Evolutionary conservation across 805 yeast species (phyloP).

Genomic region (Yarrowia sp.): DNA sequence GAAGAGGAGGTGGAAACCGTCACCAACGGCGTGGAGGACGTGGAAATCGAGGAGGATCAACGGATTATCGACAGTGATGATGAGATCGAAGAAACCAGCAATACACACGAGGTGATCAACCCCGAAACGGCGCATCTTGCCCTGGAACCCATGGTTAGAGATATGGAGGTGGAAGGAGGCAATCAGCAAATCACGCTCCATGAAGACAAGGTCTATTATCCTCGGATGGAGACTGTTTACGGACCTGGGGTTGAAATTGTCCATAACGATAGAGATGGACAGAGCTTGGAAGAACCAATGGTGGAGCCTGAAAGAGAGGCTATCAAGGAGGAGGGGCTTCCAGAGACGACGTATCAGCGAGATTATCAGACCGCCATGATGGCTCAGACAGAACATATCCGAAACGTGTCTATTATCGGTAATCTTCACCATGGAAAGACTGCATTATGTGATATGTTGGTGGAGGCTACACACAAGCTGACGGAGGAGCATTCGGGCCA

Average conservation of each 20-base stretch:
- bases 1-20: slow-evolving; percentile 33
- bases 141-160: slow-evolving; percentile 8
- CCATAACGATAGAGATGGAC: slow-evolving; percentile 53
- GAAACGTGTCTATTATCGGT: slow-evolving; percentile 81
- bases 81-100: slow-evolving; percentile 7
- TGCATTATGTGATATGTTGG: slow-evolving; percentile 64
- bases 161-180: slow-evolving; percentile 29
- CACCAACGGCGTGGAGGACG: slow-evolving; percentile 31
- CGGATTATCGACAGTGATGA: slow-evolving; percentile 27
- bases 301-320: slow-evolving; percentile 52
- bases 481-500: slow-evolving; percentile 36
- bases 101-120: background rate
- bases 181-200: slow-evolving; percentile 41
- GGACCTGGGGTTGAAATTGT: slow-evolving; percentile 67
- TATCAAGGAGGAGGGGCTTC: slow-evolving; percentile 57
- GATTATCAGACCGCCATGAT: slow-evolving; percentile 56
- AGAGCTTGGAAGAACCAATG: slow-evolving; percentile 60
- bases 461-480: slow-evolving; percentile 60
- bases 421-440: slow-evolving; percentile 85
- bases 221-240: slow-evolving; percentile 48
- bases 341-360: slow-evolving; percentile 59
- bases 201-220: slow-evolving; percentile 49
- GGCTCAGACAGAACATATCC: slow-evolving; percentile 57
- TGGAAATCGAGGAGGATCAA: slow-evolving; percentile 29
- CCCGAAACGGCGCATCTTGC: slow-evolving; percentile 12